A percentile compares a stretch with the other conserved stretches of the same genome.
Conservation (phyloP, 1,139 yeast genomes). For the Pneumocystis jirovecii region DNA sequence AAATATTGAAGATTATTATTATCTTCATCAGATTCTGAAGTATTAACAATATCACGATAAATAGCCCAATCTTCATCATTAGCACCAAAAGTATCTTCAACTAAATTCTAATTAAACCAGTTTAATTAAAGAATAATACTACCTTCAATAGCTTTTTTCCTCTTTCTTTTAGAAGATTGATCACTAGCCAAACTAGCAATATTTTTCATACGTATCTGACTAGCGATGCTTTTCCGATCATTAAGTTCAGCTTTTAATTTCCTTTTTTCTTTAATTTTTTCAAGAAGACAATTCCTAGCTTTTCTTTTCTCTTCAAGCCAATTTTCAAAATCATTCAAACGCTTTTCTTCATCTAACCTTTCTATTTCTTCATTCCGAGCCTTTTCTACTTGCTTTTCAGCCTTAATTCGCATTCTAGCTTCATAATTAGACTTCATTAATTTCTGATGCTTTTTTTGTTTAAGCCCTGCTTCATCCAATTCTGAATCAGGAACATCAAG, state of each 20-base stretch:
- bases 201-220: constrained; percentile 83
- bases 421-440: constrained; percentile 76
- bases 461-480: constrained; percentile 60
- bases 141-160: constrained; percentile 27
- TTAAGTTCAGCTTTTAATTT: constrained; percentile 38
- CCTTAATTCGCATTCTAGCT: constrained; percentile 70
- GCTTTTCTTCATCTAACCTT: constrained; percentile 49
- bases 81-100: constrained; percentile 89
- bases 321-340: constrained; percentile 54
- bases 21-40: constrained; percentile 54
- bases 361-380: constrained; percentile 38
- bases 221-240: constrained; percentile 80
- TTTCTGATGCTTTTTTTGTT: constrained; percentile 74
- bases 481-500: constrained; percentile 75
- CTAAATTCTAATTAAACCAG: constrained; percentile 39
- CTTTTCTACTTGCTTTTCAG: constrained; percentile 54
- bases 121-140: constrained; percentile 29
- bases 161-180: constrained; percentile 27
- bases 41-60: constrained; percentile 68
- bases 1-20: constrained; percentile 49
- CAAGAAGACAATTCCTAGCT: constrained; percentile 41
- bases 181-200: constrained; percentile 81
- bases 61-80: constrained; percentile 93
- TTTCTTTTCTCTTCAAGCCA: constrained; percentile 66
- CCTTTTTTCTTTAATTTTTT: constrained; percentile 8